These are phyloP conservation scores for Cinnamomum chago DNA, from an alignment of 164 flowering plant species.

Conservation along the genomic window DNA sequence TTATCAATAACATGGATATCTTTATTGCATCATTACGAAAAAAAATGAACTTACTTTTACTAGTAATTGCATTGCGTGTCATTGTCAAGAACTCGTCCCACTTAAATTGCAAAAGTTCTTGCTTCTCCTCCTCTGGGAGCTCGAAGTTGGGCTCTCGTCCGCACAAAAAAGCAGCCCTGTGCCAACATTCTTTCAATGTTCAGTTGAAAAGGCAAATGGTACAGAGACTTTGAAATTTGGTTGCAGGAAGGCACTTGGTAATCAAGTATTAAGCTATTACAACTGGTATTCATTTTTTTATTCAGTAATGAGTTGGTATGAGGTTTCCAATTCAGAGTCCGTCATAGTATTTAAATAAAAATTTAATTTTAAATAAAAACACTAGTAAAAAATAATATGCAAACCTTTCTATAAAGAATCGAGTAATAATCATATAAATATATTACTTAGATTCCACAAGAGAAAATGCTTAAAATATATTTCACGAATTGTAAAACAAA, in stretches of 20 bases:
- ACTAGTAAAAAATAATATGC: too few relatives aligned
- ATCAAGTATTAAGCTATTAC: background rate
- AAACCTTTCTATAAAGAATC: too few relatives aligned
- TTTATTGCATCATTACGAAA: background rate
- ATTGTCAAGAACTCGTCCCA: conserved; percentile 86
- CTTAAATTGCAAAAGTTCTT: conserved; percentile 55
- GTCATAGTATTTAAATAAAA: too few relatives aligned
- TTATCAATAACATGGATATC: background rate
- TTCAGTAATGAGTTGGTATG: too few relatives aligned
- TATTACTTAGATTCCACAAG: too few relatives aligned
- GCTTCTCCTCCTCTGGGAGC: conserved; percentile 76
- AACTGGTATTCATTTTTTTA: background rate
- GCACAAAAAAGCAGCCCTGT: conserved; percentile 98
- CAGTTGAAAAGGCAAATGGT: background rate
- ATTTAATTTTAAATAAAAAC: too few relatives aligned
- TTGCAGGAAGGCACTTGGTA: background rate
- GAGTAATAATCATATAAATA: too few relatives aligned
- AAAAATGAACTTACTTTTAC: conserved; percentile 48
- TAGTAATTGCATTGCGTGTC: conserved; percentile 72
- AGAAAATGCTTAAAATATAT: too few relatives aligned
- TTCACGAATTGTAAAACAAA: too few relatives aligned
- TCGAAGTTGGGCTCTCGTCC: conserved; percentile 96
- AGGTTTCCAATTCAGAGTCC: too few relatives aligned
- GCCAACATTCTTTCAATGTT: conserved; percentile 2
- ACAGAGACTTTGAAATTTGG: background rate